Evolutionary conservation across 495 filamentous ascomycete genomes (phyloP).

Genomic region (Penicillium verhagenii): DNA sequence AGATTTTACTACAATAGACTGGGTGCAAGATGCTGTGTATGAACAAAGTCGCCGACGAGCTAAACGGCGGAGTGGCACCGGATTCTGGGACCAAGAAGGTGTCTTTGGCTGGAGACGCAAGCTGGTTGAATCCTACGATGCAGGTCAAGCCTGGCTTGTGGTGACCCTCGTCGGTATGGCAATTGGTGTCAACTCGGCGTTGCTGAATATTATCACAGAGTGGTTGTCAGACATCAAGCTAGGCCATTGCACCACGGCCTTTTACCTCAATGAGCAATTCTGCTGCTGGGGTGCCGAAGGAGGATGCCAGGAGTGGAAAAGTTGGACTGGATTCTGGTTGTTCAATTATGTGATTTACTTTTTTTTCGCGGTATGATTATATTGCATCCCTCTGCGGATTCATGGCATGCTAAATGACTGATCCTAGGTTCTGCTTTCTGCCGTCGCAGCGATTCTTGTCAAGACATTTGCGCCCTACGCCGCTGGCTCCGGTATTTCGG

Average conservation of each 20-base stretch:
- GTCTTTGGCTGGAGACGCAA: conserved; percentile 77
- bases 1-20: conserved; percentile 97
- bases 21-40: conserved; percentile 95
- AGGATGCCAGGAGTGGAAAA: conserved; percentile 86
- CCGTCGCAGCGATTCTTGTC: conserved; percentile 79
- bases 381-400: neutral
- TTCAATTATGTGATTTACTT: conserved; percentile 90
- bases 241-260: conserved; percentile 89
- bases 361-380: conserved; percentile 68
- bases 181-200: conserved; percentile 90
- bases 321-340: conserved; percentile 75
- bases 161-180: conserved; percentile 89
- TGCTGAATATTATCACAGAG: conserved; percentile 94
- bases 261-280: conserved; percentile 97
- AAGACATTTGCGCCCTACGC: conserved; percentile 95
- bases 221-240: conserved; percentile 96
- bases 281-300: conserved; percentile 97
- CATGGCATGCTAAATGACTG: conserved; percentile 1
- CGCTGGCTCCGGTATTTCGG: conserved; percentile 94
- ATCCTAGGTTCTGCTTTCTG: conserved; percentile 73
- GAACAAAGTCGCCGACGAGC: conserved; percentile 81
- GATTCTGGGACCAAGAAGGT: conserved; percentile 73
- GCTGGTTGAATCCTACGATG: conserved; percentile 86
- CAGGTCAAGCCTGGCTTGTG: conserved; percentile 97
- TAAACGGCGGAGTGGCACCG: conserved; percentile 67